phyloP scores from a whole-genome alignment of 805 yeast genomes.

The Starmerella bombi region DNA sequence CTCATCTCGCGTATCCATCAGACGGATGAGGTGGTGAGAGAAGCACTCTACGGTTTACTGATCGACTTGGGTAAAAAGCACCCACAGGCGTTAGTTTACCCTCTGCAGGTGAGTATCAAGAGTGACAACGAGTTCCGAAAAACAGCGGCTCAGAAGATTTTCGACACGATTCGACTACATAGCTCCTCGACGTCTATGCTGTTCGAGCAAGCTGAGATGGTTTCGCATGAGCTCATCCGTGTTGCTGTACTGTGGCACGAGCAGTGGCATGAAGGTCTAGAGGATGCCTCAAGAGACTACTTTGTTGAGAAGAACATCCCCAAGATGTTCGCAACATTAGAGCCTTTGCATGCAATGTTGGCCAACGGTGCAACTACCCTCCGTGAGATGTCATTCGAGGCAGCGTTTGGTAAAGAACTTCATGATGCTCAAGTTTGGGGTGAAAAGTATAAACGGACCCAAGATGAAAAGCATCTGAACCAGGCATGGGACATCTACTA shows the following conservation, averaged over 20 bases:
- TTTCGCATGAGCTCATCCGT: conserved; percentile 83
- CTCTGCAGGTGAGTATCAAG: conserved; percentile 88
- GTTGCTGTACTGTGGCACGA: conserved; percentile 97
- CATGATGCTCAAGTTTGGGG: conserved; percentile 93
- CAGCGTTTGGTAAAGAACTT: conserved; percentile 85
- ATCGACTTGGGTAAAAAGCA: conserved; percentile 87
- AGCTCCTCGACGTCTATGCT: conserved; percentile 43
- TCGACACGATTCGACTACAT: conserved; percentile 84
- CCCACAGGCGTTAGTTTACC: conserved; percentile 93
- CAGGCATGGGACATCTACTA: conserved; percentile 98
- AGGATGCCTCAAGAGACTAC: conserved; percentile 86
- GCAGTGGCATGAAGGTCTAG: conserved; percentile 94
- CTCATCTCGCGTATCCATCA: conserved; percentile 93
- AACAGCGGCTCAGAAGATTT: conserved; percentile 78
- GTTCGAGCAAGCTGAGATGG: conserved; percentile 86
- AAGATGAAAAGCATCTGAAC: conserved; percentile 74
- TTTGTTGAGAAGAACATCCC: conserved; percentile 92
- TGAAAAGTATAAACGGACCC: conserved; percentile 66
- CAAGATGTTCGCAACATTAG: conserved; percentile 82
- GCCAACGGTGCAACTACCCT: conserved; percentile 79
- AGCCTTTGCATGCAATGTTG: conserved; percentile 75
- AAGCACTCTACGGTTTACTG: conserved; percentile 62
- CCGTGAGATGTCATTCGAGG: conserved; percentile 82
- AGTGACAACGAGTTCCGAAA: conserved; percentile 84
- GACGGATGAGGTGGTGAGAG: conserved; percentile 72